phyloP scores from a whole-genome alignment of 1,139 yeast species.

The Blastobotrys ciferrii region DNA sequence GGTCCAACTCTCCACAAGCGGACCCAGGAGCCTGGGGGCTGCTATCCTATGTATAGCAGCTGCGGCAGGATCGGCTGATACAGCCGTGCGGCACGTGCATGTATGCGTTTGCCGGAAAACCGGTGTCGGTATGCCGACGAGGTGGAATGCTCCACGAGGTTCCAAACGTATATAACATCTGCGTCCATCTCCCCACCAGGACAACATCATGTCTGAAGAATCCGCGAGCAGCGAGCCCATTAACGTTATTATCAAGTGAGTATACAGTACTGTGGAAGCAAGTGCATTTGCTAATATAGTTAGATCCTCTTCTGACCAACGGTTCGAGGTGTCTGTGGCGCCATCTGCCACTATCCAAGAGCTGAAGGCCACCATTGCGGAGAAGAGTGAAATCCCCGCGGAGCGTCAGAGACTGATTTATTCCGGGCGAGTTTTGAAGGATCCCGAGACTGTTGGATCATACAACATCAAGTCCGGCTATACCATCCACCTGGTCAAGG shows the following conservation, averaged over 20 bases:
- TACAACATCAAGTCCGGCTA: slow-evolving; percentile 86
- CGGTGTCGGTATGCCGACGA: background rate
- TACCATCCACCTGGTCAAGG: slow-evolving; percentile 83
- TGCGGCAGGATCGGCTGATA: too few species aligned
- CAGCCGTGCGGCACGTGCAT: background rate
- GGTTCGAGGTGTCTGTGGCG: slow-evolving; percentile 62
- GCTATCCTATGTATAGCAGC: too few species aligned
- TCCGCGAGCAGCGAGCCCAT: background rate
- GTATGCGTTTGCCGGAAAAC: background rate
- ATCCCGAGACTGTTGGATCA: slow-evolving; percentile 65
- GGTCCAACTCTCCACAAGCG: too few species aligned
- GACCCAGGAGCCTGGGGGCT: too few species aligned
- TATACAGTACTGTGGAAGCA: background rate
- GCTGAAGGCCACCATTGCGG: slow-evolving; percentile 64
- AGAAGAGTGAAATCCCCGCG: slow-evolving; percentile 61
- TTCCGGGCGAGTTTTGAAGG: slow-evolving; percentile 91
- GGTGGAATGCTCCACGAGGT: background rate
- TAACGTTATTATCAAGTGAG: slow-evolving; percentile 5
- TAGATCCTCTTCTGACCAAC: slow-evolving; percentile 69
- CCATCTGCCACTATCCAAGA: slow-evolving; percentile 59
- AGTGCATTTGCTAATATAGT: background rate
- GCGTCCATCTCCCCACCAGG: background rate
- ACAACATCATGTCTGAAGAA: background rate
- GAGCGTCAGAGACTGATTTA: slow-evolving; percentile 83
- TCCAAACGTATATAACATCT: background rate